Evolutionary conservation across 2,329 filamentous ascomycete genomes (phyloP), one percentile per base, ranked within the genome.

Genomic region (Apiospora arundinis): DNA sequence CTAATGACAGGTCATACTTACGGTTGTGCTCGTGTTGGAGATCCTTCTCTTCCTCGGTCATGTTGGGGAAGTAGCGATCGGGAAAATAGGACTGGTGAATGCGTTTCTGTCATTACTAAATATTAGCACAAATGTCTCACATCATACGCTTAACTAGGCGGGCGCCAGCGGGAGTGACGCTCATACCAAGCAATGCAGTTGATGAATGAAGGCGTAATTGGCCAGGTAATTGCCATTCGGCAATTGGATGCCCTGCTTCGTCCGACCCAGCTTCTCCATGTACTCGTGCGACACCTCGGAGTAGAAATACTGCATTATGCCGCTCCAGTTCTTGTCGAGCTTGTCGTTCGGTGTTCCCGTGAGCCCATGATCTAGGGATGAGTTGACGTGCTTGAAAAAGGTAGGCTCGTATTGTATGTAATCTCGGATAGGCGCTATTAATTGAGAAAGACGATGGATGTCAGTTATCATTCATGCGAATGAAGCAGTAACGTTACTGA

Each of bases 21-120:
- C 74, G 32, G 45, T 72, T 76, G 68, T 76, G 75, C 60, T 75
- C 74, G 18, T 75, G 68, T 52, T 75, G 75, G 7, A 76, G 48
- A 46, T 75, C 74, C 46, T 74, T 71, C 25, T 76, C 75, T 16
- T 75, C 73, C 52, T 74, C 73, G 40, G 75, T 75, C 75, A 76
- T 75, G 48, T 76, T 70, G 0, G 75, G 74, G 69, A 71, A 76
- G 52, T 76, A 76, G 28, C 71, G 46, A 7, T 76, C 74, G 4
- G 74, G 74, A n/a, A 75, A 76, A 44, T 75, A 75, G 2, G 74
- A 74, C 69, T 76, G 75, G 70, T 76, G 75, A 23, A 76, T 73
- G 12, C 75, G 74, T 75, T 75, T 76, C 75, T 75, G 12, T 32
- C 3, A 6, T 3, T 16, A 42, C 23, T 28, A 14, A 12, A 6